phyloP scores from a whole-genome alignment of 1,139 yeast genomes.

The Candida tetrigidarum region DNA sequence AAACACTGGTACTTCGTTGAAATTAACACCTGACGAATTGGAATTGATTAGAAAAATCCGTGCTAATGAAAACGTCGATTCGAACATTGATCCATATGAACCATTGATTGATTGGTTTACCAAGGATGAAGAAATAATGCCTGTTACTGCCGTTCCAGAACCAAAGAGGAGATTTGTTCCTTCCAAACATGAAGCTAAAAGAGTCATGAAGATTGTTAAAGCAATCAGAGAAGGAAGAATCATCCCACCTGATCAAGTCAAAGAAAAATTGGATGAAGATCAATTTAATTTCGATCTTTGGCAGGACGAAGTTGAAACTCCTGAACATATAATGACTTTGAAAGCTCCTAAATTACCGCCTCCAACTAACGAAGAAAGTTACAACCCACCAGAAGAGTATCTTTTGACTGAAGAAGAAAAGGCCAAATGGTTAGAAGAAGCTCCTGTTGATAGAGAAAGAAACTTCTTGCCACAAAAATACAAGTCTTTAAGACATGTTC shows the following conservation, averaged over 20 bases:
- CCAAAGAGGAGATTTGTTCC: constrained; percentile 98
- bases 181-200: constrained; percentile 94
- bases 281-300: constrained; percentile 74
- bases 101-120: constrained; percentile 97
- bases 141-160: constrained; percentile 91
- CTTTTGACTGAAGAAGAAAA: constrained; percentile 78
- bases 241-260: constrained; percentile 67
- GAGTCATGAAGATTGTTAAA: constrained; percentile 93
- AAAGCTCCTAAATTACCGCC: constrained; percentile 97
- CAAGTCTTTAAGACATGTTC: constrained; percentile 84
- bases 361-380: constrained; percentile 95
- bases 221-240: constrained; percentile 98
- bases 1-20: constrained; percentile 85
- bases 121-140: constrained; percentile 84
- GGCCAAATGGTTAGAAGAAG: constrained; percentile 70
- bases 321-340: constrained; percentile 82
- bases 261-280: constrained; percentile 55
- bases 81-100: constrained; percentile 82
- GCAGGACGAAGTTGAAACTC: constrained; percentile 58
- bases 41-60: constrained; percentile 88
- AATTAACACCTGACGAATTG: constrained; percentile 85
- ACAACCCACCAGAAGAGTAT: constrained; percentile 97
- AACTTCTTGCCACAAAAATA: constrained; percentile 85
- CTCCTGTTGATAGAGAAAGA: constrained; percentile 77
- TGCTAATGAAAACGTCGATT: constrained; percentile 83